These are phyloP conservation scores for Cystofilobasidium macerans DNA, from an alignment of 768 basidiomycete genomes.

Conservation along the genomic window DNA sequence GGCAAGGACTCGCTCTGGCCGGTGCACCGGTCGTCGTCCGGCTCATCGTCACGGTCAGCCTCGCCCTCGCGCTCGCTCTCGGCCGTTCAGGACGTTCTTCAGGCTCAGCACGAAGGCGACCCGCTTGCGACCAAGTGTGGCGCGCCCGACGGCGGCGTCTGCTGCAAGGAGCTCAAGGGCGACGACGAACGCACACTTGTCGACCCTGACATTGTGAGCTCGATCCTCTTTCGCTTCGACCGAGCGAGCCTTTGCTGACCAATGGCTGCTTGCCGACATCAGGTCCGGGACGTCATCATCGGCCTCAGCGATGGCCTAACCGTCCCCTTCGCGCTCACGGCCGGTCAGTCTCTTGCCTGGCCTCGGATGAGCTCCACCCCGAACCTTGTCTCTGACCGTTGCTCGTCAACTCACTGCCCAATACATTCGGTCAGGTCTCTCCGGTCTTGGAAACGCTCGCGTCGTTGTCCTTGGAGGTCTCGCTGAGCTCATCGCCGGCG, in stretches of 20 bases:
- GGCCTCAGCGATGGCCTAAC: slow-evolving; percentile 85
- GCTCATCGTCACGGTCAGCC: not conserved
- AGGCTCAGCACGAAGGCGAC: slow-evolving; percentile 1
- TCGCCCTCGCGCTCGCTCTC: slow-evolving; percentile 10
- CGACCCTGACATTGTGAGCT: slow-evolving; percentile 76
- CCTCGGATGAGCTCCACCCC: too few species aligned
- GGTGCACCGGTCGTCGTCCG: not conserved
- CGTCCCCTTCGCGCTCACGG: slow-evolving; percentile 81
- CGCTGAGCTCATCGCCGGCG: slow-evolving; percentile 49
- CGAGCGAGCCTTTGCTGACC: not conserved
- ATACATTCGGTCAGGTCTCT: slow-evolving; percentile 34
- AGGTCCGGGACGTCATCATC: slow-evolving; percentile 51
- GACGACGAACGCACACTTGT: slow-evolving; percentile 51
- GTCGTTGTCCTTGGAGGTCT: slow-evolving; percentile 91
- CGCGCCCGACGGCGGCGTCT: slow-evolving; percentile 46
- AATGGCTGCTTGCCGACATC: not conserved
- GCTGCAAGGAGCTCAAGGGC: slow-evolving; percentile 76
- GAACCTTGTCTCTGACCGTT: not conserved
- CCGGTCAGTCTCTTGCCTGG: slow-evolving; percentile 43
- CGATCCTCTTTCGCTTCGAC: not conserved
- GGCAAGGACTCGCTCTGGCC: slow-evolving; percentile 10
- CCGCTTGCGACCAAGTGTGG: slow-evolving; percentile 22
- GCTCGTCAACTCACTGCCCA: slow-evolving; percentile 37
- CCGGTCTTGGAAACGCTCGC: slow-evolving; percentile 73
- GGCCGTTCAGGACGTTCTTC: slow-evolving; percentile 14